Evolutionary conservation across 768 basidiomycete genomes (phyloP), one percentile per base, ranked within the genome.

Genomic region (Boletus rubroflammeus): DNA sequence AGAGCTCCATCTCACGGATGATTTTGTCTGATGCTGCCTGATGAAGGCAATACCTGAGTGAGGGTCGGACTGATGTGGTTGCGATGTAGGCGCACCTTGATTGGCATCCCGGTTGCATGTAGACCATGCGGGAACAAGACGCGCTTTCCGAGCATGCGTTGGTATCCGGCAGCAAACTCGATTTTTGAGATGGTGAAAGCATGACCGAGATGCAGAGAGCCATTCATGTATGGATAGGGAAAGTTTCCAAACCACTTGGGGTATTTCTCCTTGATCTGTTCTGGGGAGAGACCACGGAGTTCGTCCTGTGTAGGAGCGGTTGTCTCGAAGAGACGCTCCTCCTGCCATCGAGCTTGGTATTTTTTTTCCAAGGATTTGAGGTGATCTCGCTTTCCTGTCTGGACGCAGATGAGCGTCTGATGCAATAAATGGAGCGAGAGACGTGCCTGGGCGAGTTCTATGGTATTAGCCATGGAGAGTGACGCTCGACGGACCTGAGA

Each of bases 191-290:
- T 92, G 38, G 94, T 95, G 75, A 99, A 99, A 1, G 90, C 96
- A 73, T 99, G 97, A 23, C 97, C 97, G 25, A 98, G 79, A 72
- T 99, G 97, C 62, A 98, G 78, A 62, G 89, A 91, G 42, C 97
- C 97, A 66, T 99, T 99, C 93, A 98, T 98, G 79, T 99, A 99
- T 1, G 93, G 91, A 74, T 78, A 97, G 48, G 95, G 95, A 72
- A 89, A 96, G 74, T 85, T 97, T 50, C 96, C 97, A 68, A 98
- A 90, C 93, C 95, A 98, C 76, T 98, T 98, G 19, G 95, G 95
- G 70, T 84, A 82, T 72, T 85, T 83, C 65, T 86, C 77, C 57
- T 79, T 77, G 64, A 96, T 74, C 66, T 95, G 78, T 21, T 78
- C 76, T 17, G 75, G 75, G 11, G 85, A 81, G 47, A 89, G 80